Evolutionary conservation across 163 green algal species (phyloP), one percentile per base, ranked within the genome.

Genomic region (Scenedesmus sp.): DNA sequence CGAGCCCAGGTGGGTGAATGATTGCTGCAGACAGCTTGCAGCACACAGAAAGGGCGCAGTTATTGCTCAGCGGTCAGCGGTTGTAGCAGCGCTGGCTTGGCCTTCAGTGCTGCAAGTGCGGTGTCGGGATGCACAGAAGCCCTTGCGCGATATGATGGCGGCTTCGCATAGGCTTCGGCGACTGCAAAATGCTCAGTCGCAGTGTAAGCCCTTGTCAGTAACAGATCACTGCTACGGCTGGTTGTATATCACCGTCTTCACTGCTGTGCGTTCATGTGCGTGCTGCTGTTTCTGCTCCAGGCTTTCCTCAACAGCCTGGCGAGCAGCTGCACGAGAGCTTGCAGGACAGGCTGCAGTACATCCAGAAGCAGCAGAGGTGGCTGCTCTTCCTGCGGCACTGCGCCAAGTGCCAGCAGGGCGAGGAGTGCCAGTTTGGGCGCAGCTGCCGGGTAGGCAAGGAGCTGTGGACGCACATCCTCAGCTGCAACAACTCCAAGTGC

Each of bases 371-470:
- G 89, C 95, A 96, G 91, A 92, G 94, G 20, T 99, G 97, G 97
- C 95, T 99, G 73, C 95, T 99, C 62, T 99, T 99, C 94, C 92
- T 99, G 79, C 96, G 98, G 66, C 98, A 99, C 95, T 99, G 97
- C 90, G 95, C 95, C 54, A 98, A 98, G 93, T 99, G 98, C 95
- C 92, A 95, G 85, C 93, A 93, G 79, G 73, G 90, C 5, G 94
- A 97, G 67, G 89, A 89, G 79, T 98, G 95, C 93, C 94, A 95
- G 92, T 94, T 96, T 1, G 94, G 97, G 73, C 93, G 93, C 86
- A 93, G 97, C 92, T 99, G 98, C 95, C 95, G 96, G 73, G 96
- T 97, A 34, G 96, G 97, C 60, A 98, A 98, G 94, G 90, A 98
- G 94, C 95, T 99, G 64, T 99, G 97, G 97, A 89, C 96, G 81